Base-by-base conservation (phyloP, 805 yeast species). In the Zygoascus biomembranicola region DNA sequence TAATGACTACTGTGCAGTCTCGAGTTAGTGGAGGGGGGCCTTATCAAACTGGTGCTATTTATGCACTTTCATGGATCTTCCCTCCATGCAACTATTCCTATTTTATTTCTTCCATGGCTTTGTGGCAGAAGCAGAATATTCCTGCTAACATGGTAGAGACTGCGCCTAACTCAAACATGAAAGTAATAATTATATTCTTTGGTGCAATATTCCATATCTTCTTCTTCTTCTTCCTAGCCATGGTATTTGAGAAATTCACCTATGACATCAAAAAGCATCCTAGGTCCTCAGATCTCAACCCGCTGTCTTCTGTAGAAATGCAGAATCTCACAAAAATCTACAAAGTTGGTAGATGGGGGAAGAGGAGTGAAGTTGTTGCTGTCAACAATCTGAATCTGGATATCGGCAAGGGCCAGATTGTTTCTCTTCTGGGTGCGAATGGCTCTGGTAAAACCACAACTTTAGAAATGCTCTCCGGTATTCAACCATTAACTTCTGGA, bases 401-500 rank as follows among this genome's bases (percentile, higher is more conserved):
- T 28, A 61, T 69, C 49, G 57, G 57, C 16, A 50, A 54, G 28
- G 72, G 71, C 18, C 69, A 68, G 52, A 65, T 69, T 26, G 59
- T 66, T 9, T 65, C 70, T 51, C 52, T 68, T 39, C 59, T 68
- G 2, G 72, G 72, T 48, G 68, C 72, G 11, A 68, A 68, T 57
- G 72, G 72, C 5, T 66, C 71, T 5, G 72, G 72, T n/a, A 68
- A 68, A 55, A 68, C 72, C 6, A 68, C 72, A 3, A 69, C 72
- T 20, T 58, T 69, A 37, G 72, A 68, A 43, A 68, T 68, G 66
- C 61, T 68, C 42, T 60, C 72, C 23, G 72, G 71, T 16, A 60
- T 67, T 20, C 70, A 66, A 44, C 46, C 49, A 3, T 61, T 67
- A 2, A 55, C 64, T 14, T 57, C 61, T 8, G 70, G 70, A 1